Evolutionary conservation across 768 basidiomycete species (phyloP), one percentile per base, ranked within the genome.

Genomic region (Termitomyces sp.): DNA sequence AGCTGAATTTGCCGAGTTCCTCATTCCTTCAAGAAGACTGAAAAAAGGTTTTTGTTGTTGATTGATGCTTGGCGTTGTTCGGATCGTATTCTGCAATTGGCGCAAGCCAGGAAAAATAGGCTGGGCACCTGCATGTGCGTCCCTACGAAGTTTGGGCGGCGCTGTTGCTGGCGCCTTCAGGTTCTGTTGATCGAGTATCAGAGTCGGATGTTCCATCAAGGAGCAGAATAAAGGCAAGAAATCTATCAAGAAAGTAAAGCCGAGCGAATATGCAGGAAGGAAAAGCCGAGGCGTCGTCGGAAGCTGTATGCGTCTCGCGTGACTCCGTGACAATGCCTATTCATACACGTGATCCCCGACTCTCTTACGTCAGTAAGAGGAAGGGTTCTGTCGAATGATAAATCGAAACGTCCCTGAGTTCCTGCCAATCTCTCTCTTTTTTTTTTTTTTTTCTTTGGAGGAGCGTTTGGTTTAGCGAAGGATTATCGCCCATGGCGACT

Each of bases 51-150:
- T 41, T 15, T 41, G 39, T 20, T 41, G 55, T 28, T 18, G 54
- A 2, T 57, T 48, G 34, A 28, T 12, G n/a, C 41, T 51, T 3
- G 45, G 28, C 20, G 10, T n/a, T 24, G 24, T 37, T 41, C 20
- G n/a, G 39, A 20, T 41, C 5, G 45, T 20, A 26, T 51, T 54
- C 49, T 61, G 62, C 24, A 55, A 44, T 20, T 51, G 58, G 31
- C 56, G 58, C 26, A 64, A 47, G 5, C 52, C 60, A 8, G 63
- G 54, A 39, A 64, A 64, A 3, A 64, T 44, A 5, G 58, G 55
- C 22, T 51, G 33, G 20, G 55, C 36, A 18, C 45, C 15, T 18
- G 46, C 10, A 37, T 47, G 28, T 5, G 31, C 53, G 45, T 34
- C 26, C 33, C 51, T 45, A n/a, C 62, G 55, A 20, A 51, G 26